These are phyloP conservation scores for Powellomyces hirtus DNA, from an alignment of 192 early-diverging fungal genomes.

Conservation along the genomic window DNA sequence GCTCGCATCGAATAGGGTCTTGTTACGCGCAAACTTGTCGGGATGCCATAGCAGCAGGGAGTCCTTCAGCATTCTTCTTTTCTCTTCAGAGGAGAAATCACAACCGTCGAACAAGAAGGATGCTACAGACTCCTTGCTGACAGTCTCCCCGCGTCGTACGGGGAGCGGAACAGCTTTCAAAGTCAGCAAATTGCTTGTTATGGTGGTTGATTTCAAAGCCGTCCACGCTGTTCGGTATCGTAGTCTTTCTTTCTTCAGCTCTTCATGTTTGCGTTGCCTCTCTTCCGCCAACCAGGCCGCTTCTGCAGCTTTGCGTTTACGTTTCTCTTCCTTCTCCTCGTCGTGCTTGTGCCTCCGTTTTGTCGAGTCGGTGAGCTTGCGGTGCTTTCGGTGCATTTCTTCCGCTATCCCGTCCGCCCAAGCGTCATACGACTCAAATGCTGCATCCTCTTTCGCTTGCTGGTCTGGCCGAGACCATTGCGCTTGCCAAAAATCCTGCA, in stretches of 20 bases:
- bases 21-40: slow-evolving; percentile 17
- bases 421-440: slow-evolving; percentile 6
- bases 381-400: background rate
- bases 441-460: background rate
- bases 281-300: background rate
- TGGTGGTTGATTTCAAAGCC: slow-evolving; percentile 8
- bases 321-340: background rate
- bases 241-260: background rate
- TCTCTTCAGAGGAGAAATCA: slow-evolving; percentile 3
- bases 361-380: background rate
- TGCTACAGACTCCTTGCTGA: background rate
- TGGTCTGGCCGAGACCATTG: background rate
- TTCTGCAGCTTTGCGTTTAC: background rate
- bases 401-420: slow-evolving; percentile 19
- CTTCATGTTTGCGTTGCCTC: background rate
- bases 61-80: slow-evolving; percentile 22
- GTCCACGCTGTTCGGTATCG: background rate
- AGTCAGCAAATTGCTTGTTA: background rate
- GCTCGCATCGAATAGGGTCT: background rate
- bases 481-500: slow-evolving; percentile 16
- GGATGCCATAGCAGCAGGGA: slow-evolving; percentile 23
- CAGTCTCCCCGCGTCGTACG: background rate
- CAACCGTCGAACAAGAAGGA: slow-evolving; percentile 14
- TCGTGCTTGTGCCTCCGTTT: background rate
- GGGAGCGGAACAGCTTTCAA: slow-evolving; percentile 5